Conservation (phyloP, 2,329 filamentous ascomycete genomes). For the Arthrobotrys megalospora region DNA sequence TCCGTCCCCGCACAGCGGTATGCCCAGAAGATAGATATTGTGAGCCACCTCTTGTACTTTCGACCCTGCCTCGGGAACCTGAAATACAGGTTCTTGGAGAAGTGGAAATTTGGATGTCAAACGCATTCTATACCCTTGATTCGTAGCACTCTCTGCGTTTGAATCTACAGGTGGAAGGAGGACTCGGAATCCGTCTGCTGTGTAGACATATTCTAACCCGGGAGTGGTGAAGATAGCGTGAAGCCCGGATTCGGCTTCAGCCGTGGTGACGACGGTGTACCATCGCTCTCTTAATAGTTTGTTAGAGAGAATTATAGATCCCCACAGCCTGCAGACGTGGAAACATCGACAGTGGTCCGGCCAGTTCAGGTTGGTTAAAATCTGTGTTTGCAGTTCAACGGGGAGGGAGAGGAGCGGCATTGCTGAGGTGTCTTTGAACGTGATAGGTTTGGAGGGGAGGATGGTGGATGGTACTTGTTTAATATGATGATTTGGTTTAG, state of each 20-base stretch:
- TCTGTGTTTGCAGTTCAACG: conserved; percentile 46
- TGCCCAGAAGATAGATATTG: conserved; percentile 31
- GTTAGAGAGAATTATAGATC: conserved; percentile 33
- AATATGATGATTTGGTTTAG: neutral
- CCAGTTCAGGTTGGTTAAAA: conserved; percentile 39
- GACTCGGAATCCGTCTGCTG: conserved; percentile 25
- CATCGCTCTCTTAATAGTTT: conserved; percentile 24
- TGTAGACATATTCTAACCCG: conserved; percentile 30
- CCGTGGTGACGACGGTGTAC: conserved; percentile 1
- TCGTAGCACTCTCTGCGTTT: neutral
- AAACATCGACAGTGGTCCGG: conserved; percentile 46
- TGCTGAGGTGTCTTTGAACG: neutral
- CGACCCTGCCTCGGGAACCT: neutral
- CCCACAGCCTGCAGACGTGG: conserved; percentile 49
- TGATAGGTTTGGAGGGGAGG: neutral
- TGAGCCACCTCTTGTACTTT: conserved; percentile 3
- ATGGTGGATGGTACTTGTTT: neutral
- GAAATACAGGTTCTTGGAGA: conserved; percentile 34
- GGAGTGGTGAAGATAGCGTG: conserved; percentile 38
- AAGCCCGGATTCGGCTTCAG: conserved; percentile 15
- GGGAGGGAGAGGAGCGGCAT: conserved; percentile 46
- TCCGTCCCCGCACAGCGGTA: conserved; percentile 25
- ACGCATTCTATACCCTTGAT: conserved; percentile 9
- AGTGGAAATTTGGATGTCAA: conserved; percentile 25
- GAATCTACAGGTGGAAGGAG: neutral